Base-by-base conservation (phyloP, 176 grass and related monocot genomes). In the Triticum turgidum region DNA sequence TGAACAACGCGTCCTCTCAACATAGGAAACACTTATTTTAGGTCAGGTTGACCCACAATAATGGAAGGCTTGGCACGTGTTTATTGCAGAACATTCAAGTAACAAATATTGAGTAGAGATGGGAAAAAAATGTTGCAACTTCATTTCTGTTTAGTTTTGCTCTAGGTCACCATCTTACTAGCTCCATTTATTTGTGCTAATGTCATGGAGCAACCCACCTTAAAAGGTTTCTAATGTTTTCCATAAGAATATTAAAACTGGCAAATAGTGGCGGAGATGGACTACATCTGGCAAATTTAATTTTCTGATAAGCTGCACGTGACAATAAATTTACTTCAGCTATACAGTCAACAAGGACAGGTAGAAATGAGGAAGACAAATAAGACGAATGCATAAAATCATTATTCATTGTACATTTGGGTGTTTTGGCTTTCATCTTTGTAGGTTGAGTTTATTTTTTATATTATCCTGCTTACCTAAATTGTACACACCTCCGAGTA, bases 341-440 rank as follows among this genome's bases (percentile, higher is more conserved):
- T 85, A 8, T 54, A 11, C 62, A 56, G 25, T 85, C 34, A 59
- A 21, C n/a, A 4, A 20, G 25, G 44, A 67, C 9, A 80, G 34
- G 8, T 4, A 59, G 18, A 32, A 79, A 25, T 47, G 11, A 61
- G 44, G 27, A 72, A 54, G 7, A 15, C 18, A 9, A 66, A 30
- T 69, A 73, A 82, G 15, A 84, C 17, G 29, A 14, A 9, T 84
- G 34, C 27, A 44, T 75, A 41, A 74, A 85, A 74, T 85, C 34
- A 33, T 21, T 41, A 30, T 89, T 17, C 3, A 7, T 80, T 4
- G 2, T 80, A 29, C 21, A 32, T 49, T 32, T 80, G 11, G 54
- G n/a, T 4, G 6, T 80, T 72, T 63, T 34, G 4, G 18, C 39
- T 22, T 65, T 34, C 21, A 67, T 45, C 22, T 65, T 3, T 37